Evolutionary conservation across 2,329 filamentous ascomycete species (phyloP).

Genomic region (Ilyonectria destructans): DNA sequence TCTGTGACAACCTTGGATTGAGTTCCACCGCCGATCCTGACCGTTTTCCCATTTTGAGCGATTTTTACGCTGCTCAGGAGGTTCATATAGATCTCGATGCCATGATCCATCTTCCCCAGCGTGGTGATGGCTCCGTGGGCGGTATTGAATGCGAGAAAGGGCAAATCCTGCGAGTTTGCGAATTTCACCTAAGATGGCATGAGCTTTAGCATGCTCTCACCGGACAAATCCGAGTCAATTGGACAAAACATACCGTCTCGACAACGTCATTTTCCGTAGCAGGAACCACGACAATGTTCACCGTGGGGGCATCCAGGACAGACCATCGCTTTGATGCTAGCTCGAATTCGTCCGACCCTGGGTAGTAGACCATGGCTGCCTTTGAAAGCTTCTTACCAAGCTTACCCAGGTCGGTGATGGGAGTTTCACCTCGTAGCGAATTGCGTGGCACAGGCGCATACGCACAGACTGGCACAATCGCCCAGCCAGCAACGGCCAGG

Average conservation of each 20-base stretch:
- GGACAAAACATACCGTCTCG: conserved; percentile 57
- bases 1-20: conserved; percentile 64
- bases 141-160: conserved; percentile 69
- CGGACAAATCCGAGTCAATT: background rate
- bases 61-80: conserved; percentile 62
- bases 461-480: conserved; percentile 42
- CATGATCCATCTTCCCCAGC: conserved; percentile 63
- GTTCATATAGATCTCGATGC: conserved; percentile 66
- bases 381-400: conserved; percentile 56
- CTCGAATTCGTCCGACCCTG: conserved; percentile 59
- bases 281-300: conserved; percentile 65
- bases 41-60: conserved; percentile 60
- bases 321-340: conserved; percentile 64
- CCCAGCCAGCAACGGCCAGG: conserved; percentile 49
- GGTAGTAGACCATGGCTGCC: conserved; percentile 59
- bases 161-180: conserved; percentile 62
- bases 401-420: conserved; percentile 35
- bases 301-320: conserved; percentile 57
- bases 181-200: conserved; percentile 52
- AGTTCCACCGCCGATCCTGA: conserved; percentile 65
- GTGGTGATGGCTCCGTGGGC: conserved; percentile 68
- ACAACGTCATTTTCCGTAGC: conserved; percentile 65
- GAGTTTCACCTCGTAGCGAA: conserved; percentile 40
- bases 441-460: conserved; percentile 31
- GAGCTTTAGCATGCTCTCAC: background rate